Conservation (phyloP, 176 grass and related monocot species). For the Poa annua region DNA sequence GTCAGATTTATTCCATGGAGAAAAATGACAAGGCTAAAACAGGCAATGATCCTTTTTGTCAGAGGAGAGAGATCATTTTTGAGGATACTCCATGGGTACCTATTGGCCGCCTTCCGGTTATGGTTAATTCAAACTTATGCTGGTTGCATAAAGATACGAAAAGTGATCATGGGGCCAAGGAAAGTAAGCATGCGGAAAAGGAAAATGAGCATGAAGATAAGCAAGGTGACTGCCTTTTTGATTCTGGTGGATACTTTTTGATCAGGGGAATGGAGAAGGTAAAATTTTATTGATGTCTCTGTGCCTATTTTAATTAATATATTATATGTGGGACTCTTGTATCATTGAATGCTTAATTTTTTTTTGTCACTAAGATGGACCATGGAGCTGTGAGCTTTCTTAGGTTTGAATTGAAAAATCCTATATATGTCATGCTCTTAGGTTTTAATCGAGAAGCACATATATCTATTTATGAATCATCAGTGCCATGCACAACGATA, state of each 20-base stretch:
- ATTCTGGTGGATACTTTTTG: slow-evolving; percentile 96
- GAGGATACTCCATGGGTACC: slow-evolving; percentile 62
- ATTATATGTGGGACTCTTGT: neutral
- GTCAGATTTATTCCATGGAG: slow-evolving; percentile 85
- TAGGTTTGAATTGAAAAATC: neutral
- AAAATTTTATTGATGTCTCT: slow-evolving; percentile 38
- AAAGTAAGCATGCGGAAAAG: neutral
- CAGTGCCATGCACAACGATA: neutral
- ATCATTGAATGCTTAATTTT: slow-evolving; percentile 11
- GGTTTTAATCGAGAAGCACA: neutral
- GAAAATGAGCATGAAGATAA: slow-evolving; percentile 20
- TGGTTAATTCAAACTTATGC: slow-evolving; percentile 90
- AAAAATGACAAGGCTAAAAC: slow-evolving; percentile 85
- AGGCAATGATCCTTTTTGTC: slow-evolving; percentile 66
- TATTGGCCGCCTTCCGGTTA: slow-evolving; percentile 79
- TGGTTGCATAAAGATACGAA: slow-evolving; percentile 49
- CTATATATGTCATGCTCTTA: slow-evolving; percentile 9
- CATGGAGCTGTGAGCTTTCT: neutral
- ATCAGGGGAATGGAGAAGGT: slow-evolving; percentile 99
- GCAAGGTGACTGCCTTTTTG: slow-evolving; percentile 84
- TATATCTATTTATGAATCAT: neutral
- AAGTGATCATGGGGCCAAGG: neutral
- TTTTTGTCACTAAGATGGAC: neutral
- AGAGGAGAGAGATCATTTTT: slow-evolving; percentile 46
- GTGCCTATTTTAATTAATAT: slow-evolving; percentile 29